Base-by-base conservation (phyloP, 108 stramenopile genomes). In the Schizochytrium sp. region DNA sequence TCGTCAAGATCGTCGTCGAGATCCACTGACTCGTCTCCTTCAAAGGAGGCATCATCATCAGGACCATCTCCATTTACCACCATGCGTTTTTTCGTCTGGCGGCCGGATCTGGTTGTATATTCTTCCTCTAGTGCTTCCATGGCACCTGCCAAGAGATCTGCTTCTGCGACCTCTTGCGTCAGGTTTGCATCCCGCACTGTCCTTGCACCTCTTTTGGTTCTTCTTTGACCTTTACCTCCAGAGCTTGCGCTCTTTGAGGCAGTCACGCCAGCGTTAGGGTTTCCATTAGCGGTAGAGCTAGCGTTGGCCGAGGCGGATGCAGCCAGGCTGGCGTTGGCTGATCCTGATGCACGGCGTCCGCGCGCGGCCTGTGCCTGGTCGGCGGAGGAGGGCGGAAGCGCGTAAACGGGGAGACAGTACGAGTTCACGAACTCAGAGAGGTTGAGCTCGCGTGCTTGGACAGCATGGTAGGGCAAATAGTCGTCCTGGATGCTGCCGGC, bases 131-230 rank as follows among this genome's bases (percentile, higher is more conserved):
- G 28, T 10, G 45, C 28, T 5, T 49, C 47, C 38, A 12, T 5
- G 76, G 28, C 76, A 28, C 44, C 72, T 15, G 44, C 19, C 15
- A 15, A 28, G 72, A 38, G 2, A n/a, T n/a, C 59, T 17, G 17
- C 28, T 17, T n/a, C 59, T 8, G 64, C 28, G 64, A 2, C 12
- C 76, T 83, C 76, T 13, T 5, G 15, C 76, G 49, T 83, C 28
- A 83, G 17, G 53, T n/a, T 53, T n/a, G 76, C 28, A 47, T 49
- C 76, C 28, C 76, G 50, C 15, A 55, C 76, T n/a, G 76, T 38
- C 47, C 76, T 83, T 13, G 76, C 76, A 38, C 76, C 76, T 47
- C 76, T 47, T 28, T 83, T 83, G 17, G 76, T 83, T 47, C 76
- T 47, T 38, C 76, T n/a, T 53, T 83, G 47, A 47, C 28, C 28